A percentile compares a stretch with the other conserved stretches of the same genome.
Evolutionary conservation across 371 early-diverging fungal genomes (phyloP).

Genomic region (Chytridium lagenaria): DNA sequence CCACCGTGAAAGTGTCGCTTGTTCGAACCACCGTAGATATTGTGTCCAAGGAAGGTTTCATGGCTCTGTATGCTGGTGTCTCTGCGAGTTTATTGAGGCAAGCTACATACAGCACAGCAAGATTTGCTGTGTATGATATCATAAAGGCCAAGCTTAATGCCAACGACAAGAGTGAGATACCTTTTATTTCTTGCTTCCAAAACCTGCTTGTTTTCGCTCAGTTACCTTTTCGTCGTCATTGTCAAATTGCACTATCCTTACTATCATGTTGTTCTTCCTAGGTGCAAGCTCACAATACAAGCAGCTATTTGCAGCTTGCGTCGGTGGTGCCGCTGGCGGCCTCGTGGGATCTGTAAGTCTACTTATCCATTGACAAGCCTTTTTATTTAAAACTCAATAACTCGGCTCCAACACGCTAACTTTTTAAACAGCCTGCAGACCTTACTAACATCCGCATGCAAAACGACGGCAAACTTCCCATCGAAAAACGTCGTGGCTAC

Average conservation of each 20-base stretch:
- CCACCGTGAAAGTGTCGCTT: slow-evolving; percentile 56
- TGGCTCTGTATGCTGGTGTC: slow-evolving; percentile 56
- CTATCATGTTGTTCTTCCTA: too few species aligned
- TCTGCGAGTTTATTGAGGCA: slow-evolving; percentile 61
- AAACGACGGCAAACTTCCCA: slow-evolving; percentile 38
- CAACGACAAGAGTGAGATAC: background rate
- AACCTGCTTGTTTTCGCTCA: too few species aligned
- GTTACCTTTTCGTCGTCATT: too few species aligned
- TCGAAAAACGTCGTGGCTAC: slow-evolving; percentile 30
- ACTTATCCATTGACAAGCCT: background rate
- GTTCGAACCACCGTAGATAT: slow-evolving; percentile 51
- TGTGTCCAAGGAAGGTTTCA: slow-evolving; percentile 43
- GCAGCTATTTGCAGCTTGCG: slow-evolving; percentile 65
- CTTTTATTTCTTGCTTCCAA: too few species aligned
- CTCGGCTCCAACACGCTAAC: too few species aligned
- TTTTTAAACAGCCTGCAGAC: slow-evolving; percentile 73
- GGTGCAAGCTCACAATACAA: slow-evolving; percentile 67
- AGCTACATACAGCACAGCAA: slow-evolving; percentile 59
- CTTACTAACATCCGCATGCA: slow-evolving; percentile 70
- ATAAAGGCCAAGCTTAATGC: slow-evolving; percentile 33
- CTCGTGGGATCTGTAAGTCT: slow-evolving; percentile 59
- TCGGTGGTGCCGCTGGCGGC: slow-evolving; percentile 81
- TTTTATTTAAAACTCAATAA: too few species aligned
- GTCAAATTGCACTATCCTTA: too few species aligned
- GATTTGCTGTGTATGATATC: slow-evolving; percentile 62